Evolutionary conservation across 306 rosid genomes (phyloP), one percentile per base, ranked within the genome.

Genomic region (Quercus suber): DNA sequence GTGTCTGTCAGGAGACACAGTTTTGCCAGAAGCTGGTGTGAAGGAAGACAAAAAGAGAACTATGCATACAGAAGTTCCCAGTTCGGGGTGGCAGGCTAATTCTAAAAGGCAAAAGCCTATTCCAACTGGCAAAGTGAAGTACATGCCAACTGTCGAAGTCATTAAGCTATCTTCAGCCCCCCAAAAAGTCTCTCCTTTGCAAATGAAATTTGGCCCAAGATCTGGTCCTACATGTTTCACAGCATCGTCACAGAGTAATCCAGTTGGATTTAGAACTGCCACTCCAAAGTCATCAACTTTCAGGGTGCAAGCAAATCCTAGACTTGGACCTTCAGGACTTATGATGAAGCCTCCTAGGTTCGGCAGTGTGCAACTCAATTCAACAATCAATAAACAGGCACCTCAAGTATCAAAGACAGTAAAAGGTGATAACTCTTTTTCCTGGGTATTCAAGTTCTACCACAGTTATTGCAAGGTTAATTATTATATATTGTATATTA

Each of bases 141-240:
- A 58, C 82, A 74, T 92, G 74, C 25, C 87, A 11, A 37, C 43
- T 6, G 93, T 87, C 43, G 98, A 94, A 90, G 96, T 76, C 80
- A 75, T 88, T 15, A 87, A 67, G 85, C 91, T 93, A 76, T 76
- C 88, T 21, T 78, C 76, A 4, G 56, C 79, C 25, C 1, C 71
- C 3, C 43, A 10, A 51, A 51, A 17, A 17, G 12, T 25, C 51
- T 65, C 37, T 27, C 35, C 19, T 74, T 71, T 59, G 21, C 33
- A 41, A 20, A 28, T 61, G 60, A 74, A 15, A 19, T 15, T 30
- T 63, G 7, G 72, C 18, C 1, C 1, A 13, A 85, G 72, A 77
- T 25, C 72, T 77, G 33, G 28, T 80, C 63, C 57, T 21, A 61
- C 73, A 33, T 55, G 55, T 23, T 82, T 72, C 23, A 27, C 4